Base-by-base conservation (phyloP, 495 filamentous ascomycete species). In the Tuber calosporum region DNA sequence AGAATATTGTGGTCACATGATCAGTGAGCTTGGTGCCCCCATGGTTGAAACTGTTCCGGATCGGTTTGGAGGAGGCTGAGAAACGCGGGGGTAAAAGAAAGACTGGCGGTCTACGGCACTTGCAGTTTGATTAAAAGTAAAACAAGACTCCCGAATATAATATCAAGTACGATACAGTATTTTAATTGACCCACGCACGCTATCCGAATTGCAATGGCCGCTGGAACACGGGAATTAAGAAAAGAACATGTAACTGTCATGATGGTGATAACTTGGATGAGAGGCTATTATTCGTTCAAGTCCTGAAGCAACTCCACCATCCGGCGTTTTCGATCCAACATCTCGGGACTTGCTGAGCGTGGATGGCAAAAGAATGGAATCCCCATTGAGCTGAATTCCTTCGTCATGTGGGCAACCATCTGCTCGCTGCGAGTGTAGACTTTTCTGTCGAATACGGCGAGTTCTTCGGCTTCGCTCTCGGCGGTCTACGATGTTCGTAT, bases 261-360 rank as follows among this genome's bases (percentile, higher is more conserved):
- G n/a, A 26, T 58, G 48, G 48, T n/a, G 30, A 58, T 9, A 4
- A 26, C 30, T 15, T 30, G 53, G n/a, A 22, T 17, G 26, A 62
- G 53, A 34, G 26, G 26, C 26, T 34, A 62, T 62, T 62, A 62
- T 68, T 78, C 83, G 75, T 87, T 90, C 71, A 90, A 82, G 81
- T 90, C 89, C 81, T 89, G 84, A 69, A 91, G 81, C 66, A 92
- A 80, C 43, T 84, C 85, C 66, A 93, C 77, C 84, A 92, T 90
- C 74, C 86, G 85, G 67, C 83, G 84, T 77, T 89, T 86, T 73
- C 92, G 79, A 48, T 77, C 83, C 37, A 83, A 75, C 70, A 92
- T 75, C 67, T 90, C 86, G 2, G 79, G 76, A 68, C 84, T 83
- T 34, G 69, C 73, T 9, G 78, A 75, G 36, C 34, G 72, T 66